Evolutionary conservation across 2,329 filamentous ascomycete genomes (phyloP), one percentile per base, ranked within the genome.

Genomic region (Taxawa tesnikishii): DNA sequence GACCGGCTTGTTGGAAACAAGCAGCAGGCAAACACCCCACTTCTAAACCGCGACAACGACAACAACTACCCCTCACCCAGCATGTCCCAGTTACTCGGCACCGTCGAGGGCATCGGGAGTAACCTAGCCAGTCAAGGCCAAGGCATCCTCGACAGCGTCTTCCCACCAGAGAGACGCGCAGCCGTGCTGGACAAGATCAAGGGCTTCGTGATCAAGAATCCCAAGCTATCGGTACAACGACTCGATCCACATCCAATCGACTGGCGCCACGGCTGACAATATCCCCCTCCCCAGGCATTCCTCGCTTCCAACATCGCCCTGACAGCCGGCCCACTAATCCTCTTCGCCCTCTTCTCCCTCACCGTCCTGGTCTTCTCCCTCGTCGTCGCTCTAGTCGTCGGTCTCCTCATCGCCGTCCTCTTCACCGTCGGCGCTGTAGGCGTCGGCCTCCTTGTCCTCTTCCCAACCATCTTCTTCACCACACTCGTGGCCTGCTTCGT

Each of bases 401-500:
- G 57, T 4, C 44, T 69, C 5, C 50, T 70, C 4, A 61, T 55
- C 12, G 67, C 66, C 3, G 47, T 70, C 6, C 46, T 75, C 34
- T 82, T 83, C 59, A 69, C 71, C 2, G 63, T 80, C 29, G 75
- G 80, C 59, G 78, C 74, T 63, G 67, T 75, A 32, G 72, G 75
- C 31, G 53, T 83, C 27, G 79, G 77, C 3, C 59, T 81, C 8
- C 50, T 83, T 29, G 50, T 87, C 25, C 65, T 90, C 11, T 57
- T 83, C 0, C 81, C 81, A 2, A 69, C 74, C 1, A 58, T 88
- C 23, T 70, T 82, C 52, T 53, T 83, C 39, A 76, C 78, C 3
- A 73, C 68, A 9, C 67, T 67, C 29, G 53, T 75, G 14, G 79
- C 73, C 4, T 57, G 75, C 1, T 66, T 77, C 38, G 55, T 79